Percentiles rank a stretch among this genome's conserved stretches.
Conservation (phyloP, 2,329 filamentous ascomycete genomes). For the Calonectria ilicicola region DNA sequence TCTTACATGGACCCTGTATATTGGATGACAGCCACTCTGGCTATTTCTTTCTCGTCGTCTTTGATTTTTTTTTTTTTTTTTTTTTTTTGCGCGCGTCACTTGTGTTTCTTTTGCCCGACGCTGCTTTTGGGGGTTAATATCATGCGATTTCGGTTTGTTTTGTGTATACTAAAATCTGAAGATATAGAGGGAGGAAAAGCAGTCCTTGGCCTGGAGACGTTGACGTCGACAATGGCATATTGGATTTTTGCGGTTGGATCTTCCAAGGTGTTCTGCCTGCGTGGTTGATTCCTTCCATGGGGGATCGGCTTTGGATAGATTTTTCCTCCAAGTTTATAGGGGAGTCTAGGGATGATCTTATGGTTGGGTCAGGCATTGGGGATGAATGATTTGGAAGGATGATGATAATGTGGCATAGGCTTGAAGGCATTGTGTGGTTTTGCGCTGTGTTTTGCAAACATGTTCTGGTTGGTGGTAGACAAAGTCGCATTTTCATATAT, state of each 20-base stretch:
- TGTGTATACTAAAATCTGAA: slow-evolving; percentile 19
- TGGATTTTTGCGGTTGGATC: background rate
- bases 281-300: background rate
- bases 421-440: slow-evolving; percentile 8
- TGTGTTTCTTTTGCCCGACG: background rate
- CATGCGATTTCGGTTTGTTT: slow-evolving; percentile 2
- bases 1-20: slow-evolving; percentile 8
- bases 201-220: slow-evolving; percentile 7
- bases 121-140: slow-evolving; percentile 12
- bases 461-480: slow-evolving; percentile 13
- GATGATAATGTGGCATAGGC: slow-evolving; percentile 25
- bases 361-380: background rate
- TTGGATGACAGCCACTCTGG: slow-evolving; percentile 5
- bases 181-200: slow-evolving; percentile 11
- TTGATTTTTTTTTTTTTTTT: background rate
- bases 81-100: background rate
- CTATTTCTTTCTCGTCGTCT: slow-evolving; percentile 3
- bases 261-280: background rate
- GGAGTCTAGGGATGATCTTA: background rate
- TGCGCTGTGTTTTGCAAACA: background rate
- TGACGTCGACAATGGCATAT: slow-evolving; percentile 10
- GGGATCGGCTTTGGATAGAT: background rate
- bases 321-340: background rate
- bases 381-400: slow-evolving; percentile 3
- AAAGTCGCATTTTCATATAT: slow-evolving; percentile 1